Evolutionary conservation across 2,329 filamentous ascomycete genomes (phyloP).

Genomic region (Trichoderma sp.): DNA sequence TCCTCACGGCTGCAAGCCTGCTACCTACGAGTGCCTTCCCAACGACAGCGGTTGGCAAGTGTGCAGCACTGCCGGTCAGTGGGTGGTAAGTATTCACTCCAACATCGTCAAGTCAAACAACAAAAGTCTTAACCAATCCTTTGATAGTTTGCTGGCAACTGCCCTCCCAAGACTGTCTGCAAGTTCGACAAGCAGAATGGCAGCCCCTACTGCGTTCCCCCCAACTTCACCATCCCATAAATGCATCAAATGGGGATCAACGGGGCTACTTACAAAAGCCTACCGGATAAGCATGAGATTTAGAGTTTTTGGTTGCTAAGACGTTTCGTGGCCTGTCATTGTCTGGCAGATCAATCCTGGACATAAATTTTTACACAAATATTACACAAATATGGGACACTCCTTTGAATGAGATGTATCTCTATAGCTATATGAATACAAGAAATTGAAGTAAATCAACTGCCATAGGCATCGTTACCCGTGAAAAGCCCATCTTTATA

Average conservation of each 20-base stretch:
- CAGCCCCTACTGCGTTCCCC: constrained; percentile 40
- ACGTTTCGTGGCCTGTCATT: neutral
- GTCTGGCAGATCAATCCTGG: neutral
- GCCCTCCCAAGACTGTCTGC: constrained; percentile 37
- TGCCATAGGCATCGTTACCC: neutral
- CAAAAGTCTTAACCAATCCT: neutral
- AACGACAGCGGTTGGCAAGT: constrained; percentile 33
- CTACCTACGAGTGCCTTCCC: constrained; percentile 34
- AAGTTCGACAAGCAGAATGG: constrained; percentile 35
- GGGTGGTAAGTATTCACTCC: constrained; percentile 32
- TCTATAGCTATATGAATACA: neutral
- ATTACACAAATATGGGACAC: neutral
- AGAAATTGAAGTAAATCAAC: neutral
- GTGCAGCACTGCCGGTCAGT: constrained; percentile 31
- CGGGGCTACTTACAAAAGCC: neutral
- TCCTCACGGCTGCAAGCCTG: constrained; percentile 31
- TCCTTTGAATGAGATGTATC: neutral
- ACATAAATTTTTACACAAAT: neutral
- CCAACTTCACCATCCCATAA: constrained; percentile 27
- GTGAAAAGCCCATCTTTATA: neutral
- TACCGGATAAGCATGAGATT: neutral
- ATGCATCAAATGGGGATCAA: neutral
- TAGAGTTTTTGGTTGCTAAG: neutral
- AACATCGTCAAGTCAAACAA: neutral
- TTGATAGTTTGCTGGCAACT: constrained; percentile 33